Conservation (phyloP, 73 alveolate species). For the Breviolum minutum region DNA sequence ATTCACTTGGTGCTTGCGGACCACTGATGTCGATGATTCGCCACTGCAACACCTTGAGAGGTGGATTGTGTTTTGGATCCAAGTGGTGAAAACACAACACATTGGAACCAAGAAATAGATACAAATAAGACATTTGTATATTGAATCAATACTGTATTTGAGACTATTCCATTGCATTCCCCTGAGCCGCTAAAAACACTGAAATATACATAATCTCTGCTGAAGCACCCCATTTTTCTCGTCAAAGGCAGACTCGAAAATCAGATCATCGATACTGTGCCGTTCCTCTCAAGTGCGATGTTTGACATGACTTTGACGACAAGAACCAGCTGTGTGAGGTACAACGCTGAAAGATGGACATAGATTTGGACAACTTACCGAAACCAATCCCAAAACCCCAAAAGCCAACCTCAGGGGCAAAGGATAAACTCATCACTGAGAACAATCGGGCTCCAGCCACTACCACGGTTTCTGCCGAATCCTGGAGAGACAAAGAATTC, state of each 20-base stretch:
- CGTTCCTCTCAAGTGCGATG: slow-evolving; percentile 11
- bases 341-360: background rate
- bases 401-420: slow-evolving; percentile 23
- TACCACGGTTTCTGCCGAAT: slow-evolving; percentile 10
- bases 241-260: slow-evolving; percentile 75
- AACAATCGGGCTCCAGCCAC: slow-evolving; percentile 74
- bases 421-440: slow-evolving; percentile 41
- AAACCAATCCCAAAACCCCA: background rate
- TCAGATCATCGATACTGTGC: slow-evolving; percentile 83
- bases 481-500: background rate
- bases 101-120: background rate
- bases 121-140: no score
- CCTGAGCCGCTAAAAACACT: background rate
- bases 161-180: no score
- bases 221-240: background rate
- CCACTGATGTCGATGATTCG: slow-evolving; percentile 59
- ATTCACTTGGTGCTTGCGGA: slow-evolving; percentile 45
- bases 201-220: background rate
- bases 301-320: background rate
- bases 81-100: background rate
- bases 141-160: no score
- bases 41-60: slow-evolving; percentile 28
- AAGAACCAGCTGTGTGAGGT: no score
- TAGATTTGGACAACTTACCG: background rate
- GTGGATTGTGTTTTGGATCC: background rate